A percentile compares a stretch with the other conserved stretches of the same genome.
phyloP scores from a whole-genome alignment of 2,329 filamentous ascomycete species.

The Fusarium luffae region DNA sequence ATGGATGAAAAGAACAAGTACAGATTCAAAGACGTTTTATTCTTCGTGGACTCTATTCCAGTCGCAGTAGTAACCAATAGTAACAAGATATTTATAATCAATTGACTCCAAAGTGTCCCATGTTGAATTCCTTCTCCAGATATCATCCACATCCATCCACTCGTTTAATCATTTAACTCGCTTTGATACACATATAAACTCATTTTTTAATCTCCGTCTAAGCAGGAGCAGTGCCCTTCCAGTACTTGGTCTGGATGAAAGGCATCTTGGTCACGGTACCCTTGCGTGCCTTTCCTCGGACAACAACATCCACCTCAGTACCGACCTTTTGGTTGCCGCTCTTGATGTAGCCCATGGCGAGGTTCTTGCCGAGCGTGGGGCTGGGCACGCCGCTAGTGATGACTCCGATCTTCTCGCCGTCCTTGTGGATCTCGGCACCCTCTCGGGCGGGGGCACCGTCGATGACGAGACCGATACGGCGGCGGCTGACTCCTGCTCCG shows the following conservation, averaged over 20 bases:
- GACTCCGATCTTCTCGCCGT: constrained; percentile 76
- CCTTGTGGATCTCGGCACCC: constrained; percentile 80
- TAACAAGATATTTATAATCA: constrained; percentile 7
- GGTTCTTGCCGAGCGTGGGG: constrained; percentile 87
- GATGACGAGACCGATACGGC: constrained; percentile 83
- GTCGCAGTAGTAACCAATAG: constrained; percentile 1
- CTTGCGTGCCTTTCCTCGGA: constrained; percentile 80
- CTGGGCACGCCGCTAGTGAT: constrained; percentile 93
- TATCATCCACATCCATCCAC: constrained; percentile 3
- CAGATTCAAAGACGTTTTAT: constrained; percentile 6
- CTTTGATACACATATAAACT: constrained; percentile 15
- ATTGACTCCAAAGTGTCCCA: constrained; percentile 27
- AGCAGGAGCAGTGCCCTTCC: constrained; percentile 43
- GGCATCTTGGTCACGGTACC: constrained; percentile 89
- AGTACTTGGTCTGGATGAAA: constrained; percentile 84
- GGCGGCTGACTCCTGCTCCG: constrained; percentile 73
- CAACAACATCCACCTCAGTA: constrained; percentile 81
- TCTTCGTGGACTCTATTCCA: constrained; percentile 9
- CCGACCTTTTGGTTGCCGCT: constrained; percentile 85
- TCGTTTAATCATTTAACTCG: constrained; percentile 24
- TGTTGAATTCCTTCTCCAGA: constrained; percentile 30
- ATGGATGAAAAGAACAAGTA: background rate
- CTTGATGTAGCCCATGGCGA: constrained; percentile 94
- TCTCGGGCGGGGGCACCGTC: constrained; percentile 91
- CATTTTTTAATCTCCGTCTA: background rate